Base-by-base conservation (phyloP, 495 filamentous ascomycete genomes). In the Lasiosphaeria ovina region DNA sequence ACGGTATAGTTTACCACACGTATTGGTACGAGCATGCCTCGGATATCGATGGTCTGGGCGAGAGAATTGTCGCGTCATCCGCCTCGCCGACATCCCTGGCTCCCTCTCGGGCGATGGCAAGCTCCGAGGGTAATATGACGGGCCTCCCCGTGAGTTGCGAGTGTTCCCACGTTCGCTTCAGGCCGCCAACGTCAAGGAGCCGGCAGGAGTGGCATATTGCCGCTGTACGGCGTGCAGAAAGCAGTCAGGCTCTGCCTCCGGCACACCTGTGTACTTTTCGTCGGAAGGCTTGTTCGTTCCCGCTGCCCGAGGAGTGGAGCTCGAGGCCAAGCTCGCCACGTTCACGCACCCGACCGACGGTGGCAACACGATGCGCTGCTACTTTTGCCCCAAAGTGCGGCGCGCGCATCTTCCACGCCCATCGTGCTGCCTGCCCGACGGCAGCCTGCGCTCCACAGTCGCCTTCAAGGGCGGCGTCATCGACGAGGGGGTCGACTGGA, bases 151-250 rank as follows among this genome's bases (percentile, higher is more conserved):
- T 74, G 35, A 70, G 74, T 42, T 86, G 83, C 64, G 79, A 83
- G 66, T 86, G 83, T 67, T 75, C 76, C 36, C 61, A 71, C 59
- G 71, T 84, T 24, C 55, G 62, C 38, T 80, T 85, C 62, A 68
- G 63, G 14, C 79, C 81, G 7, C 77, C 82, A 33, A 56, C 66
- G 3, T 57, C 69, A 24, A 58, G 61, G 6, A 40, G 34, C 78
- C 78, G 8, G 62, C 77, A 33, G 71, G 67, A 5, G 62, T 82
- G 31, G 82, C 76, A 63, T 70, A 76, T 71, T 85, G 83, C 68
- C 83, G 85, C 72, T 85, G 83, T 70, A 79, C 76, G 32, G 69
- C 80, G 56, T 85, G 83, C 63, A 79, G 74, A 24, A 81, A 81
- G 68, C 83, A 85, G 70, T 80, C 80, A 17, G 74, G 75, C 35